Base-by-base conservation (phyloP, 371 early-diverging fungal species). In the Mortierella sp. region DNA sequence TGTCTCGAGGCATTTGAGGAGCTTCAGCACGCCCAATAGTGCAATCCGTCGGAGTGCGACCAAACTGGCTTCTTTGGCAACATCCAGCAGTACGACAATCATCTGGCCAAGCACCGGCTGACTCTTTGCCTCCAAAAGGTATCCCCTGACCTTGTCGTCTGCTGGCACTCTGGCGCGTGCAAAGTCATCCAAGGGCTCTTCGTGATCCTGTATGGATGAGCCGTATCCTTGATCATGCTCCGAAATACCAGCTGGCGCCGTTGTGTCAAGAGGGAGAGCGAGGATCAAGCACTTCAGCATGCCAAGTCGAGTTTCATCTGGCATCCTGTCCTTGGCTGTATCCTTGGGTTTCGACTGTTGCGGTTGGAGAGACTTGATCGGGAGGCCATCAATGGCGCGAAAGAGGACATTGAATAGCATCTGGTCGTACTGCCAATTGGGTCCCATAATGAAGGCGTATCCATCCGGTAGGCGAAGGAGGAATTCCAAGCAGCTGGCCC, bases 281-380 rank as follows among this genome's bases (percentile, higher is more conserved):
- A 80, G 52, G 6, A 86, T 75, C 34, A 86, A 45, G 45, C 82
- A 82, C 7, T 75, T 72, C 24, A 86, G 45, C 24, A 82, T 82
- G 2, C 70, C 72, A 3, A 86, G 55, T n/a, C 87, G 87, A 13
- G 70, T 57, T 24, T 86, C 87, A 48, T 86, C 87, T 14, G 78
- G 44, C 87, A 86, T 82, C 50, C 63, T 77, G 76, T 82, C 76
- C 54, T 75, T 82, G 42, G 45, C 8, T 2, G 74, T 73, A 34
- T 77, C 78, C 10, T 19, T 74, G n/a, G 38, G 63, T 3, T 45
- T 28, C 60, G 57, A 4, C 24, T 16, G 42, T 24, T 63, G 72
- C 34, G 58, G 71, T 31, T 57, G 54, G 24, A 31, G 28, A 13
- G 42, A 47, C n/a, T 60, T 77, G 75, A 74, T 63, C 8, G 80